Conservation (phyloP, 352 stramenopile species). For the Globisporangium orthogonon region DNA sequence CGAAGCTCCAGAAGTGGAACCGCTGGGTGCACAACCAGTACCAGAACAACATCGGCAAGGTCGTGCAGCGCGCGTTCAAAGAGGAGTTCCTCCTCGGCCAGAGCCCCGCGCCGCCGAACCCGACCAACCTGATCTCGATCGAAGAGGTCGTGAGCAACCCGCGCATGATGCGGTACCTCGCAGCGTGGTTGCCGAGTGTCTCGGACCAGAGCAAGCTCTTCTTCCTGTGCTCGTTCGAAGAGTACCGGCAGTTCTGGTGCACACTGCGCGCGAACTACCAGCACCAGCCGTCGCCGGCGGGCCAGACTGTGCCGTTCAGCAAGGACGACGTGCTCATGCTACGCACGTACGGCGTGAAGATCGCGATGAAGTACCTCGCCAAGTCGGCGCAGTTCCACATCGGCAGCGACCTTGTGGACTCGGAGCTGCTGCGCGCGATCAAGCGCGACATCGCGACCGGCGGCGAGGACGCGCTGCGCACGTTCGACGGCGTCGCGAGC, state of each 20-base stretch:
- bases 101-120: constrained; percentile 23
- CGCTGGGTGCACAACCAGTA: constrained; percentile 72
- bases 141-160: constrained; percentile 76
- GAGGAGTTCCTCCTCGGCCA: constrained; percentile 40
- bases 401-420: constrained; percentile 46
- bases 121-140: constrained; percentile 55
- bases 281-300: constrained; percentile 11
- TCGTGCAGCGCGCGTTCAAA: constrained; percentile 58
- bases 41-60: constrained; percentile 64
- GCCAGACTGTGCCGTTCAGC: constrained; percentile 36
- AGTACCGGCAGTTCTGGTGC: constrained; percentile 72
- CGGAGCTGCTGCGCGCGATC: constrained; percentile 56
- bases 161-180: constrained; percentile 79
- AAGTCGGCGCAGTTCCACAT: constrained; percentile 80
- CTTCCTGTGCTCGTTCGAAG: constrained; percentile 70
- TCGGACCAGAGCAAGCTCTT: constrained; percentile 75
- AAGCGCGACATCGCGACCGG: constrained; percentile 72
- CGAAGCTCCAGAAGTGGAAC: constrained; percentile 84
- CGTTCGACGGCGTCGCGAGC: constrained; percentile 70
- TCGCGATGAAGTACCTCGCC: constrained; percentile 79
- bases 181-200: constrained; percentile 45
- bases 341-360: constrained; percentile 83
- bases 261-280: constrained; percentile 62
- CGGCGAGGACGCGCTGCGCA: constrained; percentile 73
- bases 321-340: constrained; percentile 83